Percentiles rank a stretch among this genome's conserved stretches.
Evolutionary conservation across 257 asterid species (phyloP).

Genomic region (Nicotiana undulata): DNA sequence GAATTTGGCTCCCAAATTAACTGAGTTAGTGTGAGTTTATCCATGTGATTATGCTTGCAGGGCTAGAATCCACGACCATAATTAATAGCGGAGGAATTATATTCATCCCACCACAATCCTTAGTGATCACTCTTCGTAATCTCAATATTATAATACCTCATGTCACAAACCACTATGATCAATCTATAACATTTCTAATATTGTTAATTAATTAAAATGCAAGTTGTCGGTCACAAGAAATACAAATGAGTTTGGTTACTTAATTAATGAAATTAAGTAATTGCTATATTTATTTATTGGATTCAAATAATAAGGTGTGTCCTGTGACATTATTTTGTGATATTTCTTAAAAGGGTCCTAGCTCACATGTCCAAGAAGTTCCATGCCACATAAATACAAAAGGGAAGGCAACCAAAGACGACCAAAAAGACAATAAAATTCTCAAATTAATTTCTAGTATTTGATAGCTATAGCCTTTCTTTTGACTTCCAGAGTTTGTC

Average conservation of each 20-base stretch:
- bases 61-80: too few species aligned
- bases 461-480: not conserved
- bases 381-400: not conserved
- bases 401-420: not conserved
- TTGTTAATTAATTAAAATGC: not conserved
- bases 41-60: too few species aligned
- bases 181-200: not conserved
- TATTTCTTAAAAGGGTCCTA: not conserved
- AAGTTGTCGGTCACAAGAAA: not conserved
- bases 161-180: not conserved
- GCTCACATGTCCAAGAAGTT: not conserved
- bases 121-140: too few species aligned
- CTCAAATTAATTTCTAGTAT: not conserved
- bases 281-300: not conserved
- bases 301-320: not conserved
- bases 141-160: too few species aligned
- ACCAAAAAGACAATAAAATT: not conserved
- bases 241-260: not conserved
- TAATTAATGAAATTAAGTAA: not conserved
- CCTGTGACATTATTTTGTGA: not conserved
- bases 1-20: too few species aligned
- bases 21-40: too few species aligned
- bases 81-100: too few species aligned
- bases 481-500: slow-evolving; percentile 1
- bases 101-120: too few species aligned